phyloP scores from a whole-genome alignment of 225 moss, liverwort and hornwort genomes.

The Sphagnum tenellum region DNA sequence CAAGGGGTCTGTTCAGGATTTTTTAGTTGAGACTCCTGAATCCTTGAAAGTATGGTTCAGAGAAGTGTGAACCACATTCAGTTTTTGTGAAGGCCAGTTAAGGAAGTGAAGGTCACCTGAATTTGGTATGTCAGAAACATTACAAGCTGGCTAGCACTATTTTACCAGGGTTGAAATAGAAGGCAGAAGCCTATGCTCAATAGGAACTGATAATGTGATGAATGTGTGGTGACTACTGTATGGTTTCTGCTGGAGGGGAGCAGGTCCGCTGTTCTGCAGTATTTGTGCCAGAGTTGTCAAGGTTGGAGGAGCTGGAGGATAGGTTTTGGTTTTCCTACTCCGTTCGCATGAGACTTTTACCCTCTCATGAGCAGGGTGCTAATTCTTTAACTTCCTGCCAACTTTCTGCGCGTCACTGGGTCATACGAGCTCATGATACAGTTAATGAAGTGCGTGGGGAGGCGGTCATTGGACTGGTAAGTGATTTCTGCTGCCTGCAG shows the following conservation, averaged over 20 bases:
- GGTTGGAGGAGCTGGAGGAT: slow-evolving; percentile 33
- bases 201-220: too few relatives aligned
- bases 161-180: too few relatives aligned
- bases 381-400: slow-evolving; percentile 45
- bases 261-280: slow-evolving; percentile 84
- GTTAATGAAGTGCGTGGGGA: slow-evolving; percentile 49
- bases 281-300: slow-evolving; percentile 79
- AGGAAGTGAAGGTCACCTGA: too few relatives aligned
- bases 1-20: too few relatives aligned
- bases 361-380: slow-evolving; percentile 21
- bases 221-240: too few relatives aligned
- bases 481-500: neutral
- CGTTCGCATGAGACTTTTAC: slow-evolving; percentile 62
- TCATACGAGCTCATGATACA: slow-evolving; percentile 47
- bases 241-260: slow-evolving; percentile 9
- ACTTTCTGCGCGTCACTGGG: slow-evolving; percentile 72
- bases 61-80: too few relatives aligned
- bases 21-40: too few relatives aligned
- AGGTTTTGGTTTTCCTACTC: slow-evolving; percentile 76
- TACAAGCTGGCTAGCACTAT: too few relatives aligned
- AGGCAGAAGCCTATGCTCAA: too few relatives aligned
- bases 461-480: slow-evolving; percentile 72
- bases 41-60: too few relatives aligned
- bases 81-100: too few relatives aligned
- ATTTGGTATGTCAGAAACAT: too few relatives aligned